Evolutionary conservation across 306 rosid genomes (phyloP), one percentile per base, ranked within the genome.

Genomic region (Biancaea sappan): DNA sequence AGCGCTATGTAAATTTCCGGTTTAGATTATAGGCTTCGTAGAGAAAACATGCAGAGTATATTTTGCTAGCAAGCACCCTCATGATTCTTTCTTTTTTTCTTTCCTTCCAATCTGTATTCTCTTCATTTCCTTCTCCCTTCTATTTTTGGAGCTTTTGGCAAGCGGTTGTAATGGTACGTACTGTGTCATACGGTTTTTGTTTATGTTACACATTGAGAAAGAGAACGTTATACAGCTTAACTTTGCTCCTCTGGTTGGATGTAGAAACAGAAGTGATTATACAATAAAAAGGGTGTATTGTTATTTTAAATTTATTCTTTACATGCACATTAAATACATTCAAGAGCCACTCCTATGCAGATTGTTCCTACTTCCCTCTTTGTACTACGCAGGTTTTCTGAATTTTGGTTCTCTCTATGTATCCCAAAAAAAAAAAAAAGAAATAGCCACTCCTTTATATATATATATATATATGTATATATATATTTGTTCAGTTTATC

Each of bases 1-100:
- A 90, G 95, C 89, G 84, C 82, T 62, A 76, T 86, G 97, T 89
- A 88, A 74, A 88, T 89, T 89, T 74, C 87, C 67, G 87, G 86
- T 79, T 79, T 84, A 89, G 93, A 86, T 66, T 59, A 32, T 70
- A 88, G 88, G 66, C 65, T 75, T 89, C 76, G 81, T 32, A 53
- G 83, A 84, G 86, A 71, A 71, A 83, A 68, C 60, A 71, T 66
- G 72, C 77, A 75, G 54, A 83, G 86, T 71, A 72, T 74, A 75
- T 84, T 80, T 83, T 54, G 76, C 77, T 77, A 73, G 78, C 79
- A 60, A 73, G 78, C 79, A 60, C 79, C 48, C 74, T 86, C 76
- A 44, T 75, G 74, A 81, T 83, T 79, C 76, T 70, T 83, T 79
- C 76, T 70, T 38, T 56, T 22, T 9, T 22, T 18, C 41, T 19